Evolutionary conservation across 1,139 yeast species (phyloP).

Genomic region (Geotrichum klebahnii): DNA sequence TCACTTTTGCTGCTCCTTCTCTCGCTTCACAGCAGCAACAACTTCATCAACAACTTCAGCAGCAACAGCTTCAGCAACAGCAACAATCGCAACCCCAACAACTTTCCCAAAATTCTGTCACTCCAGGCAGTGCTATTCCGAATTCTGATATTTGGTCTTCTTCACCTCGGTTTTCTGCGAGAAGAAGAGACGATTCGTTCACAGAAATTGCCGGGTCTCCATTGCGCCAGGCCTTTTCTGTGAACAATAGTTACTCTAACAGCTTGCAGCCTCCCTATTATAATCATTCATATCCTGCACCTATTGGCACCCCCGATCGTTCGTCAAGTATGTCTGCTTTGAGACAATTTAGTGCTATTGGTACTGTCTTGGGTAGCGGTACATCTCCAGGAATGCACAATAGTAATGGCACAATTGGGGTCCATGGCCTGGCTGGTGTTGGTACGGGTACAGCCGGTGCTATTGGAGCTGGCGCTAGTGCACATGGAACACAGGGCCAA

Average conservation of each 20-base stretch:
- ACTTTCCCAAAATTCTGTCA: neutral
- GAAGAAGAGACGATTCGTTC: constrained; percentile 14
- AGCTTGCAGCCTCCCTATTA: neutral
- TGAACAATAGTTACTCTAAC: constrained; percentile 1
- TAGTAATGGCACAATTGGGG: constrained; percentile 20
- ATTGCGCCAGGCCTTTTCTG: constrained; percentile 15
- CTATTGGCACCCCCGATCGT: constrained; percentile 23
- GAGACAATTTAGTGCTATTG: constrained; percentile 5
- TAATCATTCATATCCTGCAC: constrained; percentile 14
- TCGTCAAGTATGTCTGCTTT: neutral
- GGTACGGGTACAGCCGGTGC: neutral
- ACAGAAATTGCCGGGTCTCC: constrained; percentile 18
- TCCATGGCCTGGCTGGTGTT: neutral
- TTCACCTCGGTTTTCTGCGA: constrained; percentile 18
- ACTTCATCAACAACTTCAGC: no score
- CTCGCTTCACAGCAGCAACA: constrained; percentile 1
- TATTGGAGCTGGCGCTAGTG: neutral
- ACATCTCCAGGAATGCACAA: constrained; percentile 7
- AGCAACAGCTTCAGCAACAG: no score
- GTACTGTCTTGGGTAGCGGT: constrained; percentile 7
- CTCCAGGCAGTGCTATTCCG: constrained; percentile 3
- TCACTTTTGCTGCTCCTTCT: constrained; percentile 2
- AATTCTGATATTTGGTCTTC: constrained; percentile 20
- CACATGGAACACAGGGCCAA: neutral
- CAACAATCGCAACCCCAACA: no score